phyloP scores from a whole-genome alignment of 176 grass and related monocot genomes.

The Triticum dicoccoides region DNA sequence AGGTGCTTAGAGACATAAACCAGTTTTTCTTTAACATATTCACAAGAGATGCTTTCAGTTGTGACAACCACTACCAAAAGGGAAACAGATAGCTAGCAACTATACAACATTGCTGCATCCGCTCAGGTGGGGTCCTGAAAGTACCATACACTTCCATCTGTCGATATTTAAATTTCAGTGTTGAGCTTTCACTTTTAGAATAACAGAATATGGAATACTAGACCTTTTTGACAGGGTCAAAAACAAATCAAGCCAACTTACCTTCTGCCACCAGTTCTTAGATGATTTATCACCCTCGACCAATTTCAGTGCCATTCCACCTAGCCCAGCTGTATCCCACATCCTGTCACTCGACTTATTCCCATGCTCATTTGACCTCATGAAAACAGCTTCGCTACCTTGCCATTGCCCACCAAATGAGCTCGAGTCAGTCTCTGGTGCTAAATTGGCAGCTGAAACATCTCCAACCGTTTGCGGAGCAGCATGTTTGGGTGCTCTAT shows the following conservation, averaged over 20 bases:
- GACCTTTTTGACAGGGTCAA: background rate
- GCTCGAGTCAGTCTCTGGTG: slow-evolving; percentile 29
- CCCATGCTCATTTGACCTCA: slow-evolving; percentile 76
- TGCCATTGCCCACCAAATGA: slow-evolving; percentile 72
- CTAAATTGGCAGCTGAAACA: background rate
- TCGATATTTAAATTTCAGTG: background rate
- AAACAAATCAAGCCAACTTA: slow-evolving; percentile 30
- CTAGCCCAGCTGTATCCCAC: slow-evolving; percentile 72
- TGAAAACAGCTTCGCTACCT: slow-evolving; percentile 66
- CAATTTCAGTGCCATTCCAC: slow-evolving; percentile 55
- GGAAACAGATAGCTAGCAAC: background rate
- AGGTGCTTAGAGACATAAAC: too few relatives aligned
- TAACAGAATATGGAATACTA: background rate
- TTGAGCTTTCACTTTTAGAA: background rate
- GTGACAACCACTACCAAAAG: slow-evolving; percentile 10
- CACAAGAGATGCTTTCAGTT: slow-evolving; percentile 4
- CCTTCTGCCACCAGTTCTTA: slow-evolving; percentile 96
- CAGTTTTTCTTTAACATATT: background rate
- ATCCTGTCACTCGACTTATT: slow-evolving; percentile 47
- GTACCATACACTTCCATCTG: background rate
- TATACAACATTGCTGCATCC: background rate
- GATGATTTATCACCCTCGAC: slow-evolving; percentile 76
- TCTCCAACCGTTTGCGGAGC: background rate
- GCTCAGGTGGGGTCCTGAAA: slow-evolving; percentile 4
- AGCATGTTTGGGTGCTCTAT: background rate